These are phyloP conservation scores for Trifolium dubium DNA, from an alignment of 306 rosid genomes.

Conservation along the genomic window DNA sequence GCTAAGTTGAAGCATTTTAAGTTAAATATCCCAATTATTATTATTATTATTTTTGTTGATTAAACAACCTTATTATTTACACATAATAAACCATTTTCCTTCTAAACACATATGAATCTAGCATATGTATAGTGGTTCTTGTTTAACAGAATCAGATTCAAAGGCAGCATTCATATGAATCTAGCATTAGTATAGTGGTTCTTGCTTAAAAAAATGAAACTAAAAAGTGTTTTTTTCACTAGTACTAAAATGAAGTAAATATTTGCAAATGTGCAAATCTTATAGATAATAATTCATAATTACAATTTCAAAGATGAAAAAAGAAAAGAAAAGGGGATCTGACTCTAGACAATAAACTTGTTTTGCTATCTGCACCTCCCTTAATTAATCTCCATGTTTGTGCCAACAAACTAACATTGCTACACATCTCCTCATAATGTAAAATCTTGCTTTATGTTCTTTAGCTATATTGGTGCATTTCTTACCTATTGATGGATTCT, in stretches of 20 bases:
- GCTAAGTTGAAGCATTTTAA: not conserved
- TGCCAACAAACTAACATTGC: constrained; percentile 99
- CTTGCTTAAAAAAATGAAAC: not conserved
- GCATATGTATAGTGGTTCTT: not conserved
- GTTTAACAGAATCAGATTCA: not conserved
- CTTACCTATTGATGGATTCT: constrained; percentile 64
- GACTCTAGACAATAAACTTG: constrained; percentile 2
- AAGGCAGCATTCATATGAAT: not conserved
- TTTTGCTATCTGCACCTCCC: constrained; percentile 6
- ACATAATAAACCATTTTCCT: constrained; percentile 7
- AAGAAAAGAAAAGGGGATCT: constrained; percentile 39
- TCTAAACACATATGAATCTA: not conserved
- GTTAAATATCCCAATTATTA: constrained; percentile 43
- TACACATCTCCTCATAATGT: constrained; percentile 90
- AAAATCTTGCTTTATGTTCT: constrained; percentile 93
- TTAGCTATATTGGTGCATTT: constrained; percentile 83
- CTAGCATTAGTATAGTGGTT: not conserved
- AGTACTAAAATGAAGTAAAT: constrained; percentile 6
- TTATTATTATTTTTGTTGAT: not conserved
- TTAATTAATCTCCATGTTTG: constrained; percentile 72
- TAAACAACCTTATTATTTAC: not conserved
- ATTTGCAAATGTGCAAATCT: constrained; percentile 37
- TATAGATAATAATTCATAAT: constrained; percentile 38
- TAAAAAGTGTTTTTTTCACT: not conserved
- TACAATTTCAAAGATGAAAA: constrained; percentile 39